Evolutionary conservation across 116 monocot species (phyloP).

Genomic region (Posidonia oceanica): DNA sequence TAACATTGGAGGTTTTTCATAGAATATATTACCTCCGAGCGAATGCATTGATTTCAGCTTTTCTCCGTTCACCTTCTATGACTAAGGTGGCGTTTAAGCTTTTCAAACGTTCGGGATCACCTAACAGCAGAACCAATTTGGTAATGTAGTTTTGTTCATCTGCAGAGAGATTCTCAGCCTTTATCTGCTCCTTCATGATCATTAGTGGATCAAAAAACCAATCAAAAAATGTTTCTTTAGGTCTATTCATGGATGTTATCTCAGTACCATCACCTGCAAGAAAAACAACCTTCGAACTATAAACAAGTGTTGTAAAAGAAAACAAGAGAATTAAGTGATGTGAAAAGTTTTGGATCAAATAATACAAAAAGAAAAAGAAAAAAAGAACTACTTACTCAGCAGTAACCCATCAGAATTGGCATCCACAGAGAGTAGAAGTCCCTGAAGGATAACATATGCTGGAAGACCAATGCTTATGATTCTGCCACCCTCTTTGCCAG

Average conservation of each 20-base stretch:
- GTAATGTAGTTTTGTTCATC: slow-evolving; percentile 72
- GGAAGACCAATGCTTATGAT: slow-evolving; percentile 70
- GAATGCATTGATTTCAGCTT: slow-evolving; percentile 66
- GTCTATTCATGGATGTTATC: slow-evolving; percentile 66
- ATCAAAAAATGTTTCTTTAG: slow-evolving; percentile 64
- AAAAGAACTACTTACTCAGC: slow-evolving; percentile 39
- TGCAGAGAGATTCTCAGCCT: slow-evolving; percentile 45
- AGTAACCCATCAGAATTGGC: slow-evolving; percentile 52
- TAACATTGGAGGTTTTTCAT: not conserved
- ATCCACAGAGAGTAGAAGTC: slow-evolving; percentile 56
- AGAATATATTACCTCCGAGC: slow-evolving; percentile 60
- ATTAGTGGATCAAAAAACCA: slow-evolving; percentile 95
- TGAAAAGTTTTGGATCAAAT: not conserved
- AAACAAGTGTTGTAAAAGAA: not conserved
- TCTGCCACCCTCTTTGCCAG: slow-evolving; percentile 33
- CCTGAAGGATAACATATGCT: slow-evolving; percentile 72
- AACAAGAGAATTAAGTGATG: not conserved
- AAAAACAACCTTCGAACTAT: not conserved
- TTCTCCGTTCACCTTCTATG: slow-evolving; percentile 29
- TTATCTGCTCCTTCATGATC: slow-evolving; percentile 89
- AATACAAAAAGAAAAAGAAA: not conserved
- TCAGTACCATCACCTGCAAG: slow-evolving; percentile 54
- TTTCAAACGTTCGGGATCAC: slow-evolving; percentile 38
- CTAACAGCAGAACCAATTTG: slow-evolving; percentile 55
- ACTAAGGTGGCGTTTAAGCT: slow-evolving; percentile 10